Percentiles rank a stretch among this genome's conserved stretches.
These are phyloP conservation scores for Fraxinus americana DNA, from an alignment of 257 asterid species.

Conservation along the genomic window DNA sequence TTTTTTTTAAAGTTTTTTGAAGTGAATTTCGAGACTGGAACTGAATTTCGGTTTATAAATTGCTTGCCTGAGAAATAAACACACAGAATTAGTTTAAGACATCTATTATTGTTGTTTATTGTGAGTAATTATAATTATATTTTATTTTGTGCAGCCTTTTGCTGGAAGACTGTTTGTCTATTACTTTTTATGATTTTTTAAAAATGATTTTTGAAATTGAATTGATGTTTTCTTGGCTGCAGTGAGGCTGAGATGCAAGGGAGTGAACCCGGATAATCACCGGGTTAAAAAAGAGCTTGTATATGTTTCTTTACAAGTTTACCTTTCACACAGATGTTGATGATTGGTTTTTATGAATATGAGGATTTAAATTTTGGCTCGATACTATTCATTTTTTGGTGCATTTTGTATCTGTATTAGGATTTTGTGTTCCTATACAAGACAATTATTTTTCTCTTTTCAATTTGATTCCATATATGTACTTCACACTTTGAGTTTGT, in stretches of 20 bases:
- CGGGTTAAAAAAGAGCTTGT: slow-evolving; percentile 77
- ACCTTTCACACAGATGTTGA: too few relatives aligned
- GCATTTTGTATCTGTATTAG: background rate
- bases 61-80: too few relatives aligned
- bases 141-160: too few relatives aligned
- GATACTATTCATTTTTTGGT: background rate
- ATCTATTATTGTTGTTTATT: too few relatives aligned
- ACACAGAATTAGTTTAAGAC: too few relatives aligned
- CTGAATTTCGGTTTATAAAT: background rate
- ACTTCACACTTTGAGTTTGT: too few relatives aligned
- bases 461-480: too few relatives aligned
- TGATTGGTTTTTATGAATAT: background rate
- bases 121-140: too few relatives aligned
- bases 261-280: slow-evolving; percentile 79
- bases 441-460: too few relatives aligned
- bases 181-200: background rate
- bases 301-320: slow-evolving; percentile 20
- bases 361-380: background rate
- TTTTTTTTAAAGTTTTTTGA: background rate
- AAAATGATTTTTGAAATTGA: slow-evolving; percentile 5
- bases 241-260: slow-evolving; percentile 95
- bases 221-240: slow-evolving; percentile 29
- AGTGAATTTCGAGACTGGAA: background rate
- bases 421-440: background rate
- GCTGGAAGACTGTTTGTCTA: too few relatives aligned